Percentiles rank a stretch among this genome's conserved stretches.
phyloP scores from a whole-genome alignment of 768 basidiomycete genomes.

The Paxillus involutus region DNA sequence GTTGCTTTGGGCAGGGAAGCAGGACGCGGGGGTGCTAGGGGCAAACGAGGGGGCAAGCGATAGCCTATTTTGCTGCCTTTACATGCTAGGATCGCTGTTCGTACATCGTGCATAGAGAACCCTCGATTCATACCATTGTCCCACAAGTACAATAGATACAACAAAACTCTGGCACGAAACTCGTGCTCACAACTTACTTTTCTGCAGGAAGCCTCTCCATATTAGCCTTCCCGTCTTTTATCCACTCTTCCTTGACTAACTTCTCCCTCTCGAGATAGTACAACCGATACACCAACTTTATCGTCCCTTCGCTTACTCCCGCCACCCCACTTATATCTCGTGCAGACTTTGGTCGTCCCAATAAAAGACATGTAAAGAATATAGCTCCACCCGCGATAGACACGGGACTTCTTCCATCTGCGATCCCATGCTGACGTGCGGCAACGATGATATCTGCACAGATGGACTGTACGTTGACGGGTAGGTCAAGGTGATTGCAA shows the following conservation, averaged over 20 bases:
- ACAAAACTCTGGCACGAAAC: constrained; percentile 14
- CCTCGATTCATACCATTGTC: constrained; percentile 3
- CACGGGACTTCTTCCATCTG: constrained; percentile 91
- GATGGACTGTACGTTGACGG: constrained; percentile 78
- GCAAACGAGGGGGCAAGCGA: constrained; percentile 32
- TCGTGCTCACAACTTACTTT: constrained; percentile 8
- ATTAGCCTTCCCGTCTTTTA: constrained; percentile 73
- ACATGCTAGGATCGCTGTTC: neutral
- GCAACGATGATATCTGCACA: constrained; percentile 80
- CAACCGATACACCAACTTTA: constrained; percentile 83
- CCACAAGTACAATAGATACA: neutral
- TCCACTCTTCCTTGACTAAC: constrained; percentile 84
- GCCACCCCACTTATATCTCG: constrained; percentile 90
- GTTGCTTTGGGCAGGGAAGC: constrained; percentile 52
- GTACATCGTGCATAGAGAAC: no score
- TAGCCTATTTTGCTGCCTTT: neutral
- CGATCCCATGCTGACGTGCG: constrained; percentile 81
- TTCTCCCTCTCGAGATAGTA: constrained; percentile 74
- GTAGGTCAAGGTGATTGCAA: constrained; percentile 89
- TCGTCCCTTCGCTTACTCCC: constrained; percentile 94
- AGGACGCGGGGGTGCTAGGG: constrained; percentile 22
- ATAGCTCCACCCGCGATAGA: constrained; percentile 99
- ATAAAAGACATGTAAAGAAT: constrained; percentile 84
- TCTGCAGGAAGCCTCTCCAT: constrained; percentile 29
- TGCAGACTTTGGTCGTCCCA: constrained; percentile 72